Evolutionary conservation across 2,329 filamentous ascomycete genomes (phyloP).

Genomic region (Ophiocordyceps sinensis): DNA sequence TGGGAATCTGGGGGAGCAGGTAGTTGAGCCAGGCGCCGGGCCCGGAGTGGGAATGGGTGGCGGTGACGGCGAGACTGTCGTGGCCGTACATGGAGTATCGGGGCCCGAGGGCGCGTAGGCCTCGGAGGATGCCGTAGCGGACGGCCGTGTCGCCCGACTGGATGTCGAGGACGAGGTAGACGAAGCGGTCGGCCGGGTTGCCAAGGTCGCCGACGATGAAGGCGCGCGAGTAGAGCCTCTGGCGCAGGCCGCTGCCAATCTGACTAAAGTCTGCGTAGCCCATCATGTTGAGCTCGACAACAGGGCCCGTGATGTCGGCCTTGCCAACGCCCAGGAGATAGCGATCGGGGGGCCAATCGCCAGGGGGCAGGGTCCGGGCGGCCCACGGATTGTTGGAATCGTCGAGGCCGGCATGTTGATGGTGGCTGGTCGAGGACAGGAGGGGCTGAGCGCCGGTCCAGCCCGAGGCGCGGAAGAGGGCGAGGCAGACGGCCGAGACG

Average conservation of each 20-base stretch:
- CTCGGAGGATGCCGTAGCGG: conserved; percentile 66
- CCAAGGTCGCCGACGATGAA: conserved; percentile 67
- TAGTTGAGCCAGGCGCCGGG: conserved; percentile 91
- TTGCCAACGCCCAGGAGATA: conserved; percentile 39
- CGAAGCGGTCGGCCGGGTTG: conserved; percentile 54
- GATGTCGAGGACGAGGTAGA: conserved; percentile 79
- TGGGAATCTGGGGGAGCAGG: conserved; percentile 76
- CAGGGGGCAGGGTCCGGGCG: conserved; percentile 3
- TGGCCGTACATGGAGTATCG: conserved; percentile 59
- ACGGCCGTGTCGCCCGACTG: conserved; percentile 78
- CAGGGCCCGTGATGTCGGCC: conserved; percentile 49
- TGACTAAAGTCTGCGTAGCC: conserved; percentile 73
- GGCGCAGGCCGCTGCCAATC: conserved; percentile 68
- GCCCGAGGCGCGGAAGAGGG: conserved; percentile 6
- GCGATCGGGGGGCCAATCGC: conserved; percentile 5
- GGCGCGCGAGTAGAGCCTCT: conserved; percentile 71
- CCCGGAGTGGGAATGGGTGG: conserved; percentile 81
- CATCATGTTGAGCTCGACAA: conserved; percentile 81
- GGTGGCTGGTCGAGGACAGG: conserved; percentile 4
- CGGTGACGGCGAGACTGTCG: conserved; percentile 75
- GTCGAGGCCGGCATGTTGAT: background rate
- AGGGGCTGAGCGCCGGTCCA: conserved; percentile 4
- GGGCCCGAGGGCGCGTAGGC: conserved; percentile 49
- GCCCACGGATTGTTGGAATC: conserved; percentile 5
- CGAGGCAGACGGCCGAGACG: conserved; percentile 4